Evolutionary conservation across 441 rosid genomes (phyloP).

Genomic region (Jatropha multifida): DNA sequence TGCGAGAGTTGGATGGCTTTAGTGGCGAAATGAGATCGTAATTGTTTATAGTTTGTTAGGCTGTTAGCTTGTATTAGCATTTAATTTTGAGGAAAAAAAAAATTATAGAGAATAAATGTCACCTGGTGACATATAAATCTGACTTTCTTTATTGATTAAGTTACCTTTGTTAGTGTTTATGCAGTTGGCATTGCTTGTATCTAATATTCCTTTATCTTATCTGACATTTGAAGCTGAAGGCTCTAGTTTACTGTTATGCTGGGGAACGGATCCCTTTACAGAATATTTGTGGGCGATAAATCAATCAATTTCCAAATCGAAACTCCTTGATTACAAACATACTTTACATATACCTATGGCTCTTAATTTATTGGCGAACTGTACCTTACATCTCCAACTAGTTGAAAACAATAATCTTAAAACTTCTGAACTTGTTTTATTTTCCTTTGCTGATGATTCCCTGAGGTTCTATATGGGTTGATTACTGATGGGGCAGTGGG

Average conservation of each 20-base stretch:
- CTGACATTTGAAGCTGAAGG: neutral
- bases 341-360: constrained; percentile 6
- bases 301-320: constrained; percentile 1
- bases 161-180: neutral
- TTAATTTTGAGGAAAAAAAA: neutral
- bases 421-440: constrained; percentile 3
- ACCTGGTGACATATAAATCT: neutral
- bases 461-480: neutral
- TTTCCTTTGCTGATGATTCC: neutral
- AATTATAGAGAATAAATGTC: neutral
- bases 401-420: constrained; percentile 9
- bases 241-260: neutral
- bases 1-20: neutral
- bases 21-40: neutral
- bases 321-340: constrained; percentile 8
- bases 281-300: neutral
- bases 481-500: neutral
- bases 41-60: neutral
- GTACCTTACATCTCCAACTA: neutral
- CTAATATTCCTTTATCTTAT: neutral
- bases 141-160: neutral
- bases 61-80: neutral
- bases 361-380: constrained; percentile 12
- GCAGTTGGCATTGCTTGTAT: neutral
- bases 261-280: neutral